These are phyloP conservation scores for Capronia epimyces DNA, from an alignment of 2,329 filamentous ascomycete species.

Conservation along the genomic window DNA sequence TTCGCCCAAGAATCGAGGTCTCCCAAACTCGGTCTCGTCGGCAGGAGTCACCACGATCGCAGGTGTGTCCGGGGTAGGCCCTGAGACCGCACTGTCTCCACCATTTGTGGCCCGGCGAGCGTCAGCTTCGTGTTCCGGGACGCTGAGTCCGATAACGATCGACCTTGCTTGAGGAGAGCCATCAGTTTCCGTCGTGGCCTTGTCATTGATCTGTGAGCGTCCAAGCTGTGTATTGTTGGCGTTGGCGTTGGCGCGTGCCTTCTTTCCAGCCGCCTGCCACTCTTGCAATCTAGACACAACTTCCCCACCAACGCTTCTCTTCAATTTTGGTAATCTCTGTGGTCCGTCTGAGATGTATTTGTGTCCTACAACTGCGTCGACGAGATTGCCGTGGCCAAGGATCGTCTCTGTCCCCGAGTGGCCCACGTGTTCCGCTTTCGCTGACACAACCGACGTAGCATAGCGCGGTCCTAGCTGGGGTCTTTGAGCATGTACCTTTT, in stretches of 20 bases:
- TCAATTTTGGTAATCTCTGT: not conserved
- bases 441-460: conserved; percentile 22
- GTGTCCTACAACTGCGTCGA: not conserved
- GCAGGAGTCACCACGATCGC: conserved; percentile 45
- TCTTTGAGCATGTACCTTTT: conserved; percentile 24
- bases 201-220: not conserved
- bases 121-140: conserved; percentile 35
- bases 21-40: conserved; percentile 37
- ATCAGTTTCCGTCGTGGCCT: not conserved
- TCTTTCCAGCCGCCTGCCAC: conserved; percentile 12
- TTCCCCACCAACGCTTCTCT: conserved; percentile 9
- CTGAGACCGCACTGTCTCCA: conserved; percentile 31
- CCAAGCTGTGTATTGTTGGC: not conserved
- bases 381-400: not conserved
- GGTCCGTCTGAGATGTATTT: not conserved
- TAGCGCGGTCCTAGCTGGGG: conserved; percentile 18
- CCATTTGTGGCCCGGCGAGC: conserved; percentile 17
- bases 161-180: conserved; percentile 43
- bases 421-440: conserved; percentile 22
- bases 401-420: not conserved
- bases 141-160: conserved; percentile 43
- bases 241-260: not conserved
- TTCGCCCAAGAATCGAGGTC: conserved; percentile 14
- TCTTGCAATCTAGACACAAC: conserved; percentile 11
- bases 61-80: conserved; percentile 40